Base-by-base conservation (phyloP, 257 asterid species). In the Gentiana dahurica region DNA sequence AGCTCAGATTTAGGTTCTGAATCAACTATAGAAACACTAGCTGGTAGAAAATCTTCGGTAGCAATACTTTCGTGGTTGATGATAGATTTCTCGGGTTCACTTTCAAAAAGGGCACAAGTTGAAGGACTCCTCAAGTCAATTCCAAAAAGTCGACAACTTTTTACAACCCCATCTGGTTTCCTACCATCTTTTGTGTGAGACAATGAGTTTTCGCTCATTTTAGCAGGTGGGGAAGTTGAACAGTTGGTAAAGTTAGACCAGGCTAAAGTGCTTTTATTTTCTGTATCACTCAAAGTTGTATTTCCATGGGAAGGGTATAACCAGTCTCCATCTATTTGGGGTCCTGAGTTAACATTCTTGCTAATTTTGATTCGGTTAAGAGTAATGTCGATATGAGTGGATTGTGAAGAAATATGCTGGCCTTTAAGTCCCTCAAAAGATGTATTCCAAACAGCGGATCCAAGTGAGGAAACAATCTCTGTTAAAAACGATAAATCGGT, bases 91-190 rank as follows among this genome's bases (percentile, higher is more conserved):
- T 57, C 15, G 41, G 71, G 54, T 4, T 62, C 71, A 57, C 63
- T 73, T 50, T 73, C 81, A 48, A 24, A 38, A 59, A 57, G 55
- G 57, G 55, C 51, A 39, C 54, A 55, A 7, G 64, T 13, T 8
- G 83, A 75, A 61, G 95, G 73, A 44, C 77, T 71, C 51, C 75
- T 88, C 77, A 92, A 72, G 54, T 92, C 89, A 61, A 92, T 63
- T 68, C 99, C 99, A 60, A 92, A 88, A 75, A 92, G 73, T 47
- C 94, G 74, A 65, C 90, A 80, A 11, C 85, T 65, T 36, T 75
- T 66, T 61, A 65, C 60, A 32, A 32, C 35, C 55, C 62, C 58
- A 15, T 80, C 91, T 6, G 78, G 49, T 63, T 84, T 81, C 71
- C 69, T 78, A 54, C 59, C 73, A 49, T 69, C 86, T 48, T 55